phyloP scores from a whole-genome alignment of 2,329 filamentous ascomycete genomes.

The Colletotrichum filicis region DNA sequence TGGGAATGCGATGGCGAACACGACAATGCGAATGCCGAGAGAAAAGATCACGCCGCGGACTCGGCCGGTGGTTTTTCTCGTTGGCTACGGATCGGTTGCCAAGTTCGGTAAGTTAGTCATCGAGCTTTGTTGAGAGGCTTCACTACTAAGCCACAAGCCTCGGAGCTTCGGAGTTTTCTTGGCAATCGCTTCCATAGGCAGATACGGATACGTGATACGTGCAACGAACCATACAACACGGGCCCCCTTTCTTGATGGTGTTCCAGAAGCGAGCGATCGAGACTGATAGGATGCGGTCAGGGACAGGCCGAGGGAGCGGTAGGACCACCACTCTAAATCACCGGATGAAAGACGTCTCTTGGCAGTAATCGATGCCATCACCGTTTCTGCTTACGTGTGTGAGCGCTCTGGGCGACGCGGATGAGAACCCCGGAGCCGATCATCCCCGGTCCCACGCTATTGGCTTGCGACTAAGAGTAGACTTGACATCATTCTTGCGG shows the following conservation, averaged over 20 bases:
- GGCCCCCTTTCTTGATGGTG: not conserved
- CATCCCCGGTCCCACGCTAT: not conserved
- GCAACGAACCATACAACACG: not conserved
- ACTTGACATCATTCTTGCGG: conserved; percentile 6
- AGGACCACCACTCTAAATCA: not conserved
- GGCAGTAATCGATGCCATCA: not conserved
- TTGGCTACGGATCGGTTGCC: not conserved
- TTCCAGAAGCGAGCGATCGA: not conserved
- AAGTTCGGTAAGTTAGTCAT: not conserved
- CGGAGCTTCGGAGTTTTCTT: not conserved
- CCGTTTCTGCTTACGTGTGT: too few species aligned
- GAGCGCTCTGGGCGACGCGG: not conserved
- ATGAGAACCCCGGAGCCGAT: not conserved
- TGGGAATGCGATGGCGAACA: not conserved
- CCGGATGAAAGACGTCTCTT: not conserved
- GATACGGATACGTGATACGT: not conserved
- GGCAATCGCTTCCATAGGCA: not conserved
- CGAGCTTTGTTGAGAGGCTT: not conserved
- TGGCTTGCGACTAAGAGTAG: not conserved
- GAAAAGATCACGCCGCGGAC: not conserved
- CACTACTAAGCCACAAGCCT: not conserved
- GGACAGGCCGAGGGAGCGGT: not conserved
- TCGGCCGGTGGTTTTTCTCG: not conserved
- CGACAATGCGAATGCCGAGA: not conserved
- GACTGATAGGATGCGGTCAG: not conserved